Conservation (phyloP, 129 eudicot genomes). For the Artemisia tridentata region DNA sequence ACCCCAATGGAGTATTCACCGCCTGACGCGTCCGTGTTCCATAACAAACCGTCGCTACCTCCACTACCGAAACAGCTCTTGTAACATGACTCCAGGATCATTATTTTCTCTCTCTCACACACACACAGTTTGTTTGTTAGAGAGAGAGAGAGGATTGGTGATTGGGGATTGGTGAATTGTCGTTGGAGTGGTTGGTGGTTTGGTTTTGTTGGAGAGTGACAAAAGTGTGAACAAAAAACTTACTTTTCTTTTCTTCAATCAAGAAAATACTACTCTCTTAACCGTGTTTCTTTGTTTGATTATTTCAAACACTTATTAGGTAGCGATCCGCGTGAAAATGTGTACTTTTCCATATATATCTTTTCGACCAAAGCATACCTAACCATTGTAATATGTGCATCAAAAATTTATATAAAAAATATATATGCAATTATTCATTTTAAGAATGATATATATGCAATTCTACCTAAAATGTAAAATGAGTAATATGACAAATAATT, state of each 20-base stretch:
- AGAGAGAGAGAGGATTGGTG: neutral
- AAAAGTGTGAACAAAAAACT: slow-evolving; percentile 24
- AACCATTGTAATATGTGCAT: no score
- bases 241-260: neutral
- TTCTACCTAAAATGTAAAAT: no score
- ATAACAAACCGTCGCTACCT: slow-evolving; percentile 47
- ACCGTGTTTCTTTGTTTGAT: no score
- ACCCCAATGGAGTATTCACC: slow-evolving; percentile 72
- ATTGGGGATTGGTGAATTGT: neutral
- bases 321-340: no score
- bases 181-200: slow-evolving; percentile 29
- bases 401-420: no score
- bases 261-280: no score
- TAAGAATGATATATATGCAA: no score
- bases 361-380: no score
- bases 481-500: no score
- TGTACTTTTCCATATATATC: no score
- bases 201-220: slow-evolving; percentile 16
- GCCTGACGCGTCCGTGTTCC: slow-evolving; percentile 62
- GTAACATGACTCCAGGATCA: slow-evolving; percentile 59
- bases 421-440: no score
- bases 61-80: slow-evolving; percentile 54
- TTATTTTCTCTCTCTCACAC: slow-evolving; percentile 17
- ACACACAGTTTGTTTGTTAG: slow-evolving; percentile 7
- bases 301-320: no score